Conservation (phyloP, 768 basidiomycete genomes). For the Kwoniella botswanensis region DNA sequence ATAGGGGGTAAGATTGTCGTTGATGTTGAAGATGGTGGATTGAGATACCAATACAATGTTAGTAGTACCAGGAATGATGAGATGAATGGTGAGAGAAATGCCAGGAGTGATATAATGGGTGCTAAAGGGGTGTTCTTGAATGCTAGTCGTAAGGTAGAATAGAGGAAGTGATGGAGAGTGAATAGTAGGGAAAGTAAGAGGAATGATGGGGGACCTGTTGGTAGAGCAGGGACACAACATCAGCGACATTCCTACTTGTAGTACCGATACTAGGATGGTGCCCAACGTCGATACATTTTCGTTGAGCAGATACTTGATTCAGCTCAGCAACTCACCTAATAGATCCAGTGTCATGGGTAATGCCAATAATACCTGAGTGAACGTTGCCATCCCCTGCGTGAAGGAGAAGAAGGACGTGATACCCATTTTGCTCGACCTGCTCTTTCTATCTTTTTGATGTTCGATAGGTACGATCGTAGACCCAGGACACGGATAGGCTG, state of each 20-base stretch:
- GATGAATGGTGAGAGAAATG: slow-evolving; percentile 51
- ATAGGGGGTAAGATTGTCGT: slow-evolving; percentile 28
- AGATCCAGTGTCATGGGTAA: slow-evolving; percentile 57
- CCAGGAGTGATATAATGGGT: slow-evolving; percentile 47
- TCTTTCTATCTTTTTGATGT: neutral
- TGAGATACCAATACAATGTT: slow-evolving; percentile 54
- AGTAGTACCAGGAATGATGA: slow-evolving; percentile 44
- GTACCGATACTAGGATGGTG: too few species aligned
- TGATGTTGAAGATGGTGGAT: slow-evolving; percentile 37
- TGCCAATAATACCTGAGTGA: slow-evolving; percentile 53
- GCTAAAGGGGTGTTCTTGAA: slow-evolving; percentile 56
- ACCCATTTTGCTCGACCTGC: slow-evolving; percentile 25
- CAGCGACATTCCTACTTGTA: too few species aligned
- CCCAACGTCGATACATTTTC: neutral
- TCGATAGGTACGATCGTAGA: neutral
- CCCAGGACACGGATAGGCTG: neutral
- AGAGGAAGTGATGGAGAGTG: slow-evolving; percentile 53
- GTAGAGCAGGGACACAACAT: neutral
- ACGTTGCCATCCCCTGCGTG: slow-evolving; percentile 47
- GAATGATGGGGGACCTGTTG: slow-evolving; percentile 56
- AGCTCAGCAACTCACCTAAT: slow-evolving; percentile 37
- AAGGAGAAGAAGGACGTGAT: slow-evolving; percentile 34
- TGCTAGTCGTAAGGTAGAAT: slow-evolving; percentile 55
- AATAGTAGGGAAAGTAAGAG: slow-evolving; percentile 58
- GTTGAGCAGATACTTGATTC: neutral